Evolutionary conservation across 2,329 filamentous ascomycete species (phyloP), one percentile per base, ranked within the genome.

Genomic region (Sarocladium strictum): DNA sequence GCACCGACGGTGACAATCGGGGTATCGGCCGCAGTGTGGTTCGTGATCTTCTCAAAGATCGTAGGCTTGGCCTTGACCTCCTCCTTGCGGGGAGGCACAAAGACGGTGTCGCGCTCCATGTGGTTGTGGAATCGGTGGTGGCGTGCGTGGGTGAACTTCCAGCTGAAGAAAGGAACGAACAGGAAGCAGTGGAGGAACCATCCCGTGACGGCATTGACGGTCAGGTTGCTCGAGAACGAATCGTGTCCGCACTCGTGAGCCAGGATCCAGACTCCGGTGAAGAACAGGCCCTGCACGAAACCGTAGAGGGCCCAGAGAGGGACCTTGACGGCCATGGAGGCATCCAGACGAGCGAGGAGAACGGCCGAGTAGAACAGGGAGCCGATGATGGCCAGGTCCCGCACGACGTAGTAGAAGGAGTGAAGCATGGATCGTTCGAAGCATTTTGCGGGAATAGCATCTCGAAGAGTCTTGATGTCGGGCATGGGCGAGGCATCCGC

Each of bases 221-320:
- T 65, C 49, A 71, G 71, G 66, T 79, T 74, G 21, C 71, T 67
- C n/a, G 81, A 85, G 66, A 89, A 85, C 49, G 84, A 83, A 17
- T 81, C 80, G 66, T 89, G 86, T 53, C 86, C 86, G 66, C 81
- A 85, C 67, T 89, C 86, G 65, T 89, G 86, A 15, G 81, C 85
- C 38, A 88, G 72, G 60, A 86, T 84, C 86, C 85, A 89, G 61
- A 89, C 70, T 3, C 85, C 85, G 2, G 83, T 87, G 65, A 83
- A 81, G 60, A 86, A 71, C 26, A 85, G 77, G 52, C 85, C 85
- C 69, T 87, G 83, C 45, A 80, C 62, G 66, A 83, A 85, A 59
- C 81, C 78, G 66, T 89, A 88, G 41, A 69, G 65, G 27, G 71
- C 69, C 81, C 82, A 87, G 56, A 77, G 75, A 11, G 70, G 61